A percentile compares a stretch with the other conserved stretches of the same genome.
These are phyloP conservation scores for Cydonia oblonga DNA, from an alignment of 331 rosid species.

Conservation along the genomic window DNA sequence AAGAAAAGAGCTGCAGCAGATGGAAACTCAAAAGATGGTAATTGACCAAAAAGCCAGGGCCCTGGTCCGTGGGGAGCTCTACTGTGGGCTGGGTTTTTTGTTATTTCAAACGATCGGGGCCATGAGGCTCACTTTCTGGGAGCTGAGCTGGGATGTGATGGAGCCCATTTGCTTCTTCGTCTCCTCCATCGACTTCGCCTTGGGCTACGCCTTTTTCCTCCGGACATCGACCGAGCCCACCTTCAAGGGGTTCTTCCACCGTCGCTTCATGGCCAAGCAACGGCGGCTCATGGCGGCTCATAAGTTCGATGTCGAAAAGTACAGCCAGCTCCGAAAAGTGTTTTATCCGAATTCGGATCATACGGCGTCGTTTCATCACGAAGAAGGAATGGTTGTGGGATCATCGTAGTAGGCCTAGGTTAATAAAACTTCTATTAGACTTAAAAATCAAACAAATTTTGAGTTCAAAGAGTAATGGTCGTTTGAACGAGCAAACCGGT, in stretches of 20 bases:
- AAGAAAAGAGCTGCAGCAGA: constrained; percentile 25
- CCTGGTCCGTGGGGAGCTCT: constrained; percentile 43
- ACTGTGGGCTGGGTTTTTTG: constrained; percentile 48
- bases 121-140: constrained; percentile 91
- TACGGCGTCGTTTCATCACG: background rate
- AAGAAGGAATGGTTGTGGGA: background rate
- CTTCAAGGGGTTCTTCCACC: constrained; percentile 51
- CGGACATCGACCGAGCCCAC: constrained; percentile 62
- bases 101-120: constrained; percentile 46
- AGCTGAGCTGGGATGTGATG: constrained; percentile 94
- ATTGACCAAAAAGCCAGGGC: constrained; percentile 53
- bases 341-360: constrained; percentile 27
- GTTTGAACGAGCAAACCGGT: background rate
- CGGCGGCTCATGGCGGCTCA: constrained; percentile 38
- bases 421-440: background rate
- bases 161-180: constrained; percentile 89
- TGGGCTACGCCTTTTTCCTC: constrained; percentile 56
- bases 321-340: constrained; percentile 32
- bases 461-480: background rate
- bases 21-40: constrained; percentile 42
- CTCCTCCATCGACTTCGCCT: constrained; percentile 39
- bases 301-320: constrained; percentile 38
- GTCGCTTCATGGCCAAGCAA: constrained; percentile 47
- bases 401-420: background rate
- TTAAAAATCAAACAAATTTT: background rate